A percentile compares a stretch with the other conserved stretches of the same genome.
These are phyloP conservation scores for Forsythia suspensa DNA, from an alignment of 257 asterid species.

Conservation along the genomic window DNA sequence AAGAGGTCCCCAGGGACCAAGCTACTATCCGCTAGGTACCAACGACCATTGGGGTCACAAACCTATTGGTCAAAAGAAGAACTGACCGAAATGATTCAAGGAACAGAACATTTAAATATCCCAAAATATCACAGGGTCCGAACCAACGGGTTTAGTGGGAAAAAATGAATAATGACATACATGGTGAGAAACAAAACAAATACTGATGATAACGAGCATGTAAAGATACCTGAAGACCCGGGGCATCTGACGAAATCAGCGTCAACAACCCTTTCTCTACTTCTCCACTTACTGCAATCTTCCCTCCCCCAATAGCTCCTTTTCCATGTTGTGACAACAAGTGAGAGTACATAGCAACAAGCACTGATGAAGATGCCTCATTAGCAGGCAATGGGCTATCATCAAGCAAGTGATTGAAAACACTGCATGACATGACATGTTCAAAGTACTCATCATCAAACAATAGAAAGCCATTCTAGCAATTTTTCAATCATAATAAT, in stretches of 20 bases:
- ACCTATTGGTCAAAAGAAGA: constrained; percentile 54
- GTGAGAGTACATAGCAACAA: constrained; percentile 68
- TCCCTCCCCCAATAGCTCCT: constrained; percentile 57
- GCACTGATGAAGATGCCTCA: constrained; percentile 84
- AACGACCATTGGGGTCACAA: constrained; percentile 88
- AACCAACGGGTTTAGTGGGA: constrained; percentile 9
- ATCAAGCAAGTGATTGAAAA: constrained; percentile 85
- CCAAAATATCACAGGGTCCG: not conserved
- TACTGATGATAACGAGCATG: constrained; percentile 16
- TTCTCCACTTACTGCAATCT: constrained; percentile 57
- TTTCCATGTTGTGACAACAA: constrained; percentile 55
- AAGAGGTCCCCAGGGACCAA: constrained; percentile 80
- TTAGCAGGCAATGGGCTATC: constrained; percentile 85
- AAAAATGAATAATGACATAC: constrained; percentile 7
- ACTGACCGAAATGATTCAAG: constrained; percentile 24
- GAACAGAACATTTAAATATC: constrained; percentile 14
- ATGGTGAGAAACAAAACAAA: not conserved
- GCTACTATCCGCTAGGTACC: constrained; percentile 92
- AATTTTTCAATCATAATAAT: constrained; percentile 10
- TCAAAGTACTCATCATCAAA: constrained; percentile 19
- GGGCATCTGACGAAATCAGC: constrained; percentile 74
- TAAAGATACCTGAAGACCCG: constrained; percentile 80
- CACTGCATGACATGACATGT: constrained; percentile 52
- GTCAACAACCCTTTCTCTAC: constrained; percentile 84
- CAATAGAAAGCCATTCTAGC: constrained; percentile 9